A percentile compares a stretch with the other conserved stretches of the same genome.
phyloP scores from a whole-genome alignment of 495 filamentous ascomycete species.

The Viridothelium virens region DNA sequence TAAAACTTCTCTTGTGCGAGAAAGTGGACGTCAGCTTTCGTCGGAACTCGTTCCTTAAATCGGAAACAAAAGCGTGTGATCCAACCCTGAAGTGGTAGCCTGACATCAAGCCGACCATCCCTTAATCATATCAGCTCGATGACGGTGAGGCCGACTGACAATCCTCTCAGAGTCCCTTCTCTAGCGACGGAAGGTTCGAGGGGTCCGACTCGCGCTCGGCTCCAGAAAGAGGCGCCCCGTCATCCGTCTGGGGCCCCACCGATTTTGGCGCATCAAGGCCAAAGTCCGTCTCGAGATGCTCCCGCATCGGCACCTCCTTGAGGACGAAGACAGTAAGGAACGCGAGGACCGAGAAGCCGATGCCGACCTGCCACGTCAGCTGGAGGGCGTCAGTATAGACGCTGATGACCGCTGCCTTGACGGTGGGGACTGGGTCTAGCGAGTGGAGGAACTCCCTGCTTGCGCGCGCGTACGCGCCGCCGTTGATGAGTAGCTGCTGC shows the following conservation, averaged over 20 bases:
- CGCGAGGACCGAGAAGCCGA: conserved; percentile 8
- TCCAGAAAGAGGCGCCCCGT: background rate
- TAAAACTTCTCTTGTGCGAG: background rate
- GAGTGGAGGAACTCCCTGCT: conserved; percentile 37
- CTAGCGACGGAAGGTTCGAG: background rate
- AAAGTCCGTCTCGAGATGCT: conserved; percentile 8
- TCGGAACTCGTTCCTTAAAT: background rate
- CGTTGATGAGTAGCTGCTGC: conserved; percentile 29
- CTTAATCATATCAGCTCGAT: background rate
- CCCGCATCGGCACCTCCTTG: conserved; percentile 16
- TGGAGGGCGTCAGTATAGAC: background rate
- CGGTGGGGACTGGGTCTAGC: conserved; percentile 25
- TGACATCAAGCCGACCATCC: background rate
- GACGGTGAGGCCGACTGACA: background rate
- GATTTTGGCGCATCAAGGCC: conserved; percentile 6
- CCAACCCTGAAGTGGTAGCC: background rate
- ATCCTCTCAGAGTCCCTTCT: background rate
- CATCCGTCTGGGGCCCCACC: background rate
- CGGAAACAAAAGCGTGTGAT: background rate
- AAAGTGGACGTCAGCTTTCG: background rate
- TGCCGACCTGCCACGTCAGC: conserved; percentile 6
- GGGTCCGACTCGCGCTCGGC: background rate
- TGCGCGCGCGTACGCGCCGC: conserved; percentile 40
- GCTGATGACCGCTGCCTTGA: conserved; percentile 8
- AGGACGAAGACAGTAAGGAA: conserved; percentile 7